phyloP scores from a whole-genome alignment of 495 filamentous ascomycete genomes.

The Lasiosphaeris hirsuta region DNA sequence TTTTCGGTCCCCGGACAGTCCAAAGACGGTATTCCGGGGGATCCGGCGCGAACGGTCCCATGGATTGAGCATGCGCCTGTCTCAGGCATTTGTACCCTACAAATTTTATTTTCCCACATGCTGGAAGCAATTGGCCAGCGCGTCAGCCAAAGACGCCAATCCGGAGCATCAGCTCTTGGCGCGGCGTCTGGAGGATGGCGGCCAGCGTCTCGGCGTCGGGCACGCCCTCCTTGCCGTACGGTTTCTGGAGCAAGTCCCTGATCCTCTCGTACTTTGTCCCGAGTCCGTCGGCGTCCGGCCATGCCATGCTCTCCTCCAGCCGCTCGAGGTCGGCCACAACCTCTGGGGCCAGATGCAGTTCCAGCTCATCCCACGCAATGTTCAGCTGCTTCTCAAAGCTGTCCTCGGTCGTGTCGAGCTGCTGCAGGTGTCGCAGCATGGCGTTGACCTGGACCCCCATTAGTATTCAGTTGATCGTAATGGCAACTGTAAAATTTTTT shows the following conservation, averaged over 20 bases:
- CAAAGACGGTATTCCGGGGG: neutral
- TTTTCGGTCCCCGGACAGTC: neutral
- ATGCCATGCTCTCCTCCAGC: conserved; percentile 25
- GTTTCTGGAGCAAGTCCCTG: conserved; percentile 27
- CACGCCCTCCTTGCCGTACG: conserved; percentile 24
- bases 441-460: conserved; percentile 19
- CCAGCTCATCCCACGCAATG: conserved; percentile 32
- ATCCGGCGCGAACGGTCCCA: no score
- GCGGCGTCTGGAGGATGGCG: conserved; percentile 26
- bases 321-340: conserved; percentile 16
- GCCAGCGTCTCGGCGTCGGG: conserved; percentile 20
- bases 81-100: no score
- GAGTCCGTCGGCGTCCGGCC: conserved; percentile 21
- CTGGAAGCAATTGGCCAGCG: no score
- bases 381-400: conserved; percentile 25
- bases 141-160: conserved; percentile 17
- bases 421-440: conserved; percentile 27
- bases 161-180: conserved; percentile 26
- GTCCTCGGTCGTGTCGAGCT: conserved; percentile 16
- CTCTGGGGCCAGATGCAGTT: conserved; percentile 30
- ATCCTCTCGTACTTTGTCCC: conserved; percentile 26
- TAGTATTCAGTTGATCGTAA: neutral
- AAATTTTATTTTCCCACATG: no score
- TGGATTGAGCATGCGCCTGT: no score
- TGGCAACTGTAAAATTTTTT: neutral